Evolutionary conservation across 768 basidiomycete genomes (phyloP).

Genomic region (Amanita subjunquillea): DNA sequence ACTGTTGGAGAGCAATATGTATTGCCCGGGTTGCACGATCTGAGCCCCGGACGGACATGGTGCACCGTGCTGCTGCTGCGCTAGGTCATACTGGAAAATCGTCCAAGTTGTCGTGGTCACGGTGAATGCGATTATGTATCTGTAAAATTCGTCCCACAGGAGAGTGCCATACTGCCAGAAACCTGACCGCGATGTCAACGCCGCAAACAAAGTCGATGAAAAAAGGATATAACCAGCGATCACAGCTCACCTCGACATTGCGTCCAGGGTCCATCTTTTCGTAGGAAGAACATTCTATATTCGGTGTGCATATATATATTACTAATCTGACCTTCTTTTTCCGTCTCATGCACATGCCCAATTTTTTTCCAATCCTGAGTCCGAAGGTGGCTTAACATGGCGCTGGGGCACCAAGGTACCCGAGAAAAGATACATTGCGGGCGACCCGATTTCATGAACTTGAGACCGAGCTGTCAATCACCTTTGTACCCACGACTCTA

Average conservation of each 20-base stretch:
- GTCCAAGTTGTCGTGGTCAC: conserved; percentile 6
- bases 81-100: conserved; percentile 8
- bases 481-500: no score
- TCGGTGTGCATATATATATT: no score
- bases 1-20: conserved; percentile 1
- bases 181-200: conserved; percentile 3
- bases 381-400: no score
- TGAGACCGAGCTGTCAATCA: no score
- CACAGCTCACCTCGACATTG: neutral
- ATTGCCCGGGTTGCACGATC: conserved; percentile 6
- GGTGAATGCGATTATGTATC: conserved; percentile 8
- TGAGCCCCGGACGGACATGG: conserved; percentile 4
- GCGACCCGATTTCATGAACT: no score
- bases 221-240: neutral
- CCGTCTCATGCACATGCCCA: no score
- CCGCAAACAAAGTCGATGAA: neutral
- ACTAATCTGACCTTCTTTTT: no score
- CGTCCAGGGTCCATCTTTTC: neutral
- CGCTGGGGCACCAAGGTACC: no score
- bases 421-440: no score
- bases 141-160: conserved; percentile 10
- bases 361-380: no score
- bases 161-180: conserved; percentile 13
- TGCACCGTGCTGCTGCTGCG: neutral
- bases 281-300: no score